phyloP scores from a whole-genome alignment of 169 alveolate genomes.

The Perkinsus chesapeaki region DNA sequence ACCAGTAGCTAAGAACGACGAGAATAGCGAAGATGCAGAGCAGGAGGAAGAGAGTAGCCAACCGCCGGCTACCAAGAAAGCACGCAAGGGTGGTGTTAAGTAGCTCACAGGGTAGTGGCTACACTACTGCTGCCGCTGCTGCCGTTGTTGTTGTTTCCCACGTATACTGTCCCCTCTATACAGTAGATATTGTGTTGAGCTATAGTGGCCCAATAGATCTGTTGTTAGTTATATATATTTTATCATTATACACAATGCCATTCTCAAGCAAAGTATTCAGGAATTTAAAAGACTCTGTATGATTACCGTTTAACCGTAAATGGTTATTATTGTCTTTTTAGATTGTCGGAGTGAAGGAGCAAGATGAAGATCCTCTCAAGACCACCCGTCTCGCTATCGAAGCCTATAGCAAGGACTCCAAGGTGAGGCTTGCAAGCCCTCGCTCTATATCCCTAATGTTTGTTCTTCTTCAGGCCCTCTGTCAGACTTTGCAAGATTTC shows the following conservation, averaged over 20 bases:
- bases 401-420: background rate
- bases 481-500: background rate
- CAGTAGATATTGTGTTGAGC: too few species aligned
- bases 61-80: background rate
- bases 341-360: background rate
- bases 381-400: background rate
- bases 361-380: background rate
- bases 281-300: background rate
- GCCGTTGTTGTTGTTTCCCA: too few species aligned
- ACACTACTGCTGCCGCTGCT: too few species aligned
- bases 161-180: too few species aligned
- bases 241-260: background rate
- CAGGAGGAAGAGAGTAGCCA: background rate
- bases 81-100: too few species aligned
- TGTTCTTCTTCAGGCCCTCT: background rate
- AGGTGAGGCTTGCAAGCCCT: background rate
- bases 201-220: background rate
- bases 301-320: background rate
- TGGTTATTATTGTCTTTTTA: background rate
- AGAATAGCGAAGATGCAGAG: background rate
- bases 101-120: too few species aligned
- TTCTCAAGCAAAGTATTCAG: background rate
- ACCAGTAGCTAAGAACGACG: background rate
- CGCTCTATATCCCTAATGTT: background rate
- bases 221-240: background rate